Base-by-base conservation (phyloP, 1,284 basidiomycete genomes). In the Polyporus tsugae region DNA sequence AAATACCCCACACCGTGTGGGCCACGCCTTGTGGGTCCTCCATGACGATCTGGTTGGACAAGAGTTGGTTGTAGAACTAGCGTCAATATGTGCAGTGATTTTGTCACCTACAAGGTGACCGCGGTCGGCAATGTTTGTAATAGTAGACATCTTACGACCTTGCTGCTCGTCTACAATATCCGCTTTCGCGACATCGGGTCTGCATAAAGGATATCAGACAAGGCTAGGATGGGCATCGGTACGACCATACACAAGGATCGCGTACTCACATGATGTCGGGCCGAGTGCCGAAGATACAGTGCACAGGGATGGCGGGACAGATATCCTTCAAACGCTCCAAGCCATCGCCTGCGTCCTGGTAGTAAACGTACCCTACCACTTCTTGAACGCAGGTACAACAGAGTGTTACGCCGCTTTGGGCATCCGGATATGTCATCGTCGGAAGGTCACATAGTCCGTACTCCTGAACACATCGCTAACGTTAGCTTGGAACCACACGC, bases 371-470 rank as follows among this genome's bases (percentile, higher is more conserved):
- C 3, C 44, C 55, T 6, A n/a, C 62, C 19, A 17, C 53, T 44
- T 73, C 72, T 15, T 70, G 59, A 9, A 35, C 58, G 33, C 72
- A 68, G 25, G 72, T 69, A 29, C 52, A 60, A 19, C 64, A 53
- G 17, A 70, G 64, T 19, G 72, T 72, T 2, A 73, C 72, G 9
- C 70, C 72, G 10, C 60, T 38, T 6, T 25, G 41, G 5, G 42
- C 9, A 33, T 67, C 68, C 1, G 72, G 72, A 52, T 73, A 69
- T 6, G 60, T 52, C 11, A 42, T 22, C 1, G 72, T 70, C 1
- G 72, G 72, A 5, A 73, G 62, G 9, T 73, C 72, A 15, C 66
- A 39, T n/a, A 73, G 62, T 0, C 49, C 72, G 35, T 73, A 36
- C 13, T 71, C 62, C 72, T 73, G 33, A 15, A 4, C 3, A 11